Evolutionary conservation across 1,284 basidiomycete species (phyloP).

Genomic region (Fomitopsis betulina): DNA sequence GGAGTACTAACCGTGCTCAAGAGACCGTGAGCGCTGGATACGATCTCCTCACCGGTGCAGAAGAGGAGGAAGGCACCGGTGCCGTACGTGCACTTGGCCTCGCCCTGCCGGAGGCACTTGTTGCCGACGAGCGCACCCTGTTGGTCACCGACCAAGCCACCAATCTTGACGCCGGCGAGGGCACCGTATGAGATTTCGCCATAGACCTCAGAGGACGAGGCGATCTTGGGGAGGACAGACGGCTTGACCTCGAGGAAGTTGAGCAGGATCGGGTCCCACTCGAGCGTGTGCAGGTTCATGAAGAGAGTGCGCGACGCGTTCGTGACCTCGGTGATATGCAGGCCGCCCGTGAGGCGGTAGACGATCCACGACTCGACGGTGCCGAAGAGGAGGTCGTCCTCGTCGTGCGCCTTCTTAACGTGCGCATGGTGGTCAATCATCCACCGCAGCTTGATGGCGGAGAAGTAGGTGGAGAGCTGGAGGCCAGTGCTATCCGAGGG

Average conservation of each 20-base stretch:
- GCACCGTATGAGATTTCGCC: slow-evolving; percentile 70
- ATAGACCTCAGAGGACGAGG: slow-evolving; percentile 91
- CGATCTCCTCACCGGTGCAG: slow-evolving; percentile 86
- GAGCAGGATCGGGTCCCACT: slow-evolving; percentile 83
- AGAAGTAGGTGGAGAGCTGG: slow-evolving; percentile 96
- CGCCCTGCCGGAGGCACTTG: slow-evolving; percentile 82
- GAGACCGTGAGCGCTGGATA: slow-evolving; percentile 83
- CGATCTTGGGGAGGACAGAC: slow-evolving; percentile 83
- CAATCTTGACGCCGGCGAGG: slow-evolving; percentile 79
- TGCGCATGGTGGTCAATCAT: slow-evolving; percentile 89
- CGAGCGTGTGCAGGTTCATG: slow-evolving; percentile 76
- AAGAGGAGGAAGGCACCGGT: slow-evolving; percentile 96
- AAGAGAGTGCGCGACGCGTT: slow-evolving; percentile 97
- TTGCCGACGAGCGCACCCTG: slow-evolving; percentile 96
- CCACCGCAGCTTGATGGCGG: slow-evolving; percentile 94
- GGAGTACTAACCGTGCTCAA: slow-evolving; percentile 72
- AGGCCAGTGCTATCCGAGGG: slow-evolving; percentile 70
- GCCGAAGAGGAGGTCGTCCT: slow-evolving; percentile 84
- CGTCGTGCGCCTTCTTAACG: slow-evolving; percentile 77
- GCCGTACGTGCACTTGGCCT: slow-evolving; percentile 94
- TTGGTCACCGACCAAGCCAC: slow-evolving; percentile 94
- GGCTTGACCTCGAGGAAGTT: slow-evolving; percentile 84
- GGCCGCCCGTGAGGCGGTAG: slow-evolving; percentile 84
- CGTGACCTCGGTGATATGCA: slow-evolving; percentile 91
- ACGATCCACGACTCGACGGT: slow-evolving; percentile 97